Base-by-base conservation (phyloP, 345 rosid genomes). In the Gossypium rotundifolium region DNA sequence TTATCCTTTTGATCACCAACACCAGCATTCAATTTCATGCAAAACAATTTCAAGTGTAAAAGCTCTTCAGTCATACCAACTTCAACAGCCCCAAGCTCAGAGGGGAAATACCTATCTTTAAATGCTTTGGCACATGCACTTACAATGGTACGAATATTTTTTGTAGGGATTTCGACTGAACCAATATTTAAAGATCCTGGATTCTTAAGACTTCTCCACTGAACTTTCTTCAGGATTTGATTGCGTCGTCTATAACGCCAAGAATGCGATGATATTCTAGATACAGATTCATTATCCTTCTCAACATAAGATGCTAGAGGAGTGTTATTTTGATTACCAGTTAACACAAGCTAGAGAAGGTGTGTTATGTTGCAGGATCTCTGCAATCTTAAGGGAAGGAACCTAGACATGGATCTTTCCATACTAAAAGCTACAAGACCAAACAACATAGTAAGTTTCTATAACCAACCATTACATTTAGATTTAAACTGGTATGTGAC, bases 351-450 rank as follows among this genome's bases (percentile, higher is more conserved):
- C 77, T 93, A 97, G 93, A 91, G 87, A 93, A 96, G 22, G 93
- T 96, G 93, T 96, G 57, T 33, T 33, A 33, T 5, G 7, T 33
- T 33, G 40, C 38, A 96, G 89, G 80, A 96, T 89, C 77, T 96
- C 98, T 42, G 98, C 93, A 81, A 96, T 87, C 82, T 93, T 98
- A 29, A 96, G 92, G 8, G 99, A 86, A 84, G 98, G 98, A 85
- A 96, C 89, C 88, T 93, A 80, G 63, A 93, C 97, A 53, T 90
- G 99, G 99, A 84, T 93, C 98, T 88, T 96, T 96, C 99, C 98
- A 93, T 61, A 97, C 99, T 79, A 96, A 84, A 93, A 93, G 80
- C 98, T 96, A 74, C 61, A 79, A 72, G 53, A 76, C 51, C 59
- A 76, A 78, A 76, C 33, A 65, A 27, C 40, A 81, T 74, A 57